Base-by-base conservation (phyloP, 2,329 filamentous ascomycete species). In the Aspergillus terreus region DNA sequence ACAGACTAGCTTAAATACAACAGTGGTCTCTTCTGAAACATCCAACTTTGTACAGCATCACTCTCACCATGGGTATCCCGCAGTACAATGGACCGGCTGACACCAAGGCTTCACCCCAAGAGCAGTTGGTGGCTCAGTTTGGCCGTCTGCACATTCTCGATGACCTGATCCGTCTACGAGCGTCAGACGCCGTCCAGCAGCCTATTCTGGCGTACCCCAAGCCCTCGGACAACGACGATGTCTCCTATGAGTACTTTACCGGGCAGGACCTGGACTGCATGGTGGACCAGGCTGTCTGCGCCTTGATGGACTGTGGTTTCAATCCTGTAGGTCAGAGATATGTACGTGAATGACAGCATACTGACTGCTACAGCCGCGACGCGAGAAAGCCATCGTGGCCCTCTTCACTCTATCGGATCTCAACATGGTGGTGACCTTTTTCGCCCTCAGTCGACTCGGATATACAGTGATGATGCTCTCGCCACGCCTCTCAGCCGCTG, bases 391-490 rank as follows among this genome's bases (percentile, higher is more conserved):
- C 4, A 58, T 69, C 3, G 63, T 77, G 4, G 72, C 72, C 3
- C 60, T 77, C 4, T 66, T 76, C 33, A 71, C 71, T 0, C 58
- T 64, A 10, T 76, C 75, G 0, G 70, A 76, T 46, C 57, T 77
- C 4, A 67, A 69, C 12, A 77, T 72, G 62, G 64, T 75, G 6
- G 55, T 76, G 48, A 69, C 70, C 6, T 69, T 76, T 44, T 76
- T 77, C 46, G 75, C 74, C 9, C 61, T 78, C 7, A 73, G 70
- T 50, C 66, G 74, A n/a, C 56, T 77, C 4, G 75, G 75, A 23
- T 76, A 73, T 50, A 72, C 68, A 11, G 65, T 71, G 6, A 67
- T 78, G 62, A 71, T 71, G 49, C 60, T 77, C 23, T 78, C 74
- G 3, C 71, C 71, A 30, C 71, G 75, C 19, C 62, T 78, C 5